These are phyloP conservation scores for Agrocybe praecox DNA, from an alignment of 768 basidiomycete species.

Conservation along the genomic window DNA sequence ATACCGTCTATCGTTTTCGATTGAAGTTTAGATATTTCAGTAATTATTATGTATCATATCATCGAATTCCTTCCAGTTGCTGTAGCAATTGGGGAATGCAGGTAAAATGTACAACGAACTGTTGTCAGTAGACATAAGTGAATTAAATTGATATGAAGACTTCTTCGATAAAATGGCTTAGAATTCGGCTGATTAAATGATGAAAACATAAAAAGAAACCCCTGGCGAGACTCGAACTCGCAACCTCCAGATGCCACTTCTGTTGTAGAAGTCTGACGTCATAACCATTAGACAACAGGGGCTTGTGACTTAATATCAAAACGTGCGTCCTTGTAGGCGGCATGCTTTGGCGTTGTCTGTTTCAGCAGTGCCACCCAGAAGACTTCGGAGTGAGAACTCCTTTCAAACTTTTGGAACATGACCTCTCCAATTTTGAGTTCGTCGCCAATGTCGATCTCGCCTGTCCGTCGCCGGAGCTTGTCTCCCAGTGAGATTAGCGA, in stretches of 20 bases:
- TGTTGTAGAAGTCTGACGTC: slow-evolving; percentile 83
- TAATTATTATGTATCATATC: too few species aligned
- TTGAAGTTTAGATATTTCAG: too few species aligned
- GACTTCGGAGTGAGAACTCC: not conserved
- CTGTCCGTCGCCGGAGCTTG: slow-evolving; percentile 38
- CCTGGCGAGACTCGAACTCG: slow-evolving; percentile 87
- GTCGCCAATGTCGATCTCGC: slow-evolving; percentile 51
- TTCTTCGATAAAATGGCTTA: too few species aligned
- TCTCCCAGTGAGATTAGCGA: slow-evolving; percentile 46
- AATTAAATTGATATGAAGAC: too few species aligned
- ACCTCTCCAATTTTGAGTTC: slow-evolving; percentile 38
- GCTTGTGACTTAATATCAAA: slow-evolving; percentile 27
- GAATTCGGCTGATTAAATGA: too few species aligned
- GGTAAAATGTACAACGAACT: too few species aligned
- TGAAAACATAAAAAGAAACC: slow-evolving; percentile 40
- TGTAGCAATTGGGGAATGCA: too few species aligned
- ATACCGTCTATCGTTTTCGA: too few species aligned
- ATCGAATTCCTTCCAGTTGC: too few species aligned
- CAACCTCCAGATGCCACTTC: slow-evolving; percentile 70
- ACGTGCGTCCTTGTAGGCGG: not conserved
- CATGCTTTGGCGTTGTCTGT: not conserved
- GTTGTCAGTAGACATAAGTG: too few species aligned
- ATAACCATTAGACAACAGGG: slow-evolving; percentile 90
- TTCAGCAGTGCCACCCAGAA: not conserved
- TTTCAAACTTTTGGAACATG: slow-evolving; percentile 26